Evolutionary conservation across 805 yeast genomes (phyloP), one percentile per base, ranked within the genome.

Genomic region (Clavispora asparagi): DNA sequence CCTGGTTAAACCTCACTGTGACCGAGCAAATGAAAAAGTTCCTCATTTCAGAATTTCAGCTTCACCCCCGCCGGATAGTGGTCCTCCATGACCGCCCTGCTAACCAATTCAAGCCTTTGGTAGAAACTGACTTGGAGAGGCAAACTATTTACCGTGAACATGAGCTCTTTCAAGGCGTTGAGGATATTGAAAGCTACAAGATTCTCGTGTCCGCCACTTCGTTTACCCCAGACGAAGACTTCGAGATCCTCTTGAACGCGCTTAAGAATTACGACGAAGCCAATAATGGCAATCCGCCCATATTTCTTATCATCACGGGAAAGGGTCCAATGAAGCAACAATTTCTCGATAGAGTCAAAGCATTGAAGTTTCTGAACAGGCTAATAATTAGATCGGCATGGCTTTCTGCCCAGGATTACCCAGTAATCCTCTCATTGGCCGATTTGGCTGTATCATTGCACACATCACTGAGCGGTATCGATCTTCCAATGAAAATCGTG

Each of bases 211-310:
- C 92, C 0, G 85, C 97, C 0, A 92, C 99, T 0, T 89, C 97
- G 1, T 94, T 90, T 62, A 92, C 99, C 0, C 94, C 95, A 1
- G 99, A 94, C 64, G 99, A 94, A 64, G 96, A 94, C 61, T 81
- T 94, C 45, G 69, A 69, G 23, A 65, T 87, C 32, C 66, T 94
- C 14, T 67, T 92, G 14, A 79, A 82, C 10, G 89, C 96, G 0
- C 68, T 94, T 45, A 74, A 76, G 43, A 52, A 65, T 19, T 83
- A 88, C 52, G 91, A 86, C 42, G 49, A 10, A 57, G 47, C 25
- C 23, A 40, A 38, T n/a, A 47, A 40, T 9, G 30, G 52, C 1
- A 52, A 74, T 4, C 82, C 83, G 1, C 76, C 73, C 3, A 58
- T 91, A 1, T 62, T 81, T 33, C 78, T 89, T 44, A 65, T 94